Percentiles rank a stretch among this genome's conserved stretches.
phyloP scores from a whole-genome alignment of 2,329 filamentous ascomycete species.

The Dothideomycetidae sp. region DNA sequence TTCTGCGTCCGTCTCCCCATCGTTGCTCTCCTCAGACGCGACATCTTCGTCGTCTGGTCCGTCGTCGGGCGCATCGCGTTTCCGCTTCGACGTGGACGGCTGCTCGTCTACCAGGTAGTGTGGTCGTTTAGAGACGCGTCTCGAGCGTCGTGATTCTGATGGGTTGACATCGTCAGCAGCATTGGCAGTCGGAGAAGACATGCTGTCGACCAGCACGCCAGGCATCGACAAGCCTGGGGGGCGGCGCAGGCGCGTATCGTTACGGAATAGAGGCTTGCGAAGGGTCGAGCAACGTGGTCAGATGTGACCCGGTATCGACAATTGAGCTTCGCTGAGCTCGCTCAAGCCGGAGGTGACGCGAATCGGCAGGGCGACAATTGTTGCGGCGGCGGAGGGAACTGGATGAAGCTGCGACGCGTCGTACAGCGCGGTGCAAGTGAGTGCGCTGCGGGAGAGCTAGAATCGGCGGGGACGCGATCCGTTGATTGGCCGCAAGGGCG shows the following conservation, averaged over 20 bases:
- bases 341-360: no score
- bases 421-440: no score
- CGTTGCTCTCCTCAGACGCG: conserved; percentile 19
- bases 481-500: no score
- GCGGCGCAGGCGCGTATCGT: neutral
- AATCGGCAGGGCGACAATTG: no score
- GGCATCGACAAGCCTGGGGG: conserved; percentile 5
- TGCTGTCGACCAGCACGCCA: conserved; percentile 4
- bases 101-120: conserved; percentile 9
- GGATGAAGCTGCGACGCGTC: no score
- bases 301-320: no score
- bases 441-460: no score
- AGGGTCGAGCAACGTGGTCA: no score
- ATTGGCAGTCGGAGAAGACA: conserved; percentile 6
- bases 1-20: conserved; percentile 23
- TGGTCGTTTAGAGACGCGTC: conserved; percentile 13
- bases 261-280: no score
- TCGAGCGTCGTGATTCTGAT: conserved; percentile 10
- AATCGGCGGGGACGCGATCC: no score
- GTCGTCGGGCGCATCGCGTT: conserved; percentile 26
- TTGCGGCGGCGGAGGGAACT: no score
- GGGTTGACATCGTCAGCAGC: conserved; percentile 4
- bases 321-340: no score
- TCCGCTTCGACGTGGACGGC: conserved; percentile 30
- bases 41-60: conserved; percentile 22